Evolutionary conservation across 2,329 filamentous ascomycete species (phyloP).

Genomic region (Pestalotiopsis sp.): DNA sequence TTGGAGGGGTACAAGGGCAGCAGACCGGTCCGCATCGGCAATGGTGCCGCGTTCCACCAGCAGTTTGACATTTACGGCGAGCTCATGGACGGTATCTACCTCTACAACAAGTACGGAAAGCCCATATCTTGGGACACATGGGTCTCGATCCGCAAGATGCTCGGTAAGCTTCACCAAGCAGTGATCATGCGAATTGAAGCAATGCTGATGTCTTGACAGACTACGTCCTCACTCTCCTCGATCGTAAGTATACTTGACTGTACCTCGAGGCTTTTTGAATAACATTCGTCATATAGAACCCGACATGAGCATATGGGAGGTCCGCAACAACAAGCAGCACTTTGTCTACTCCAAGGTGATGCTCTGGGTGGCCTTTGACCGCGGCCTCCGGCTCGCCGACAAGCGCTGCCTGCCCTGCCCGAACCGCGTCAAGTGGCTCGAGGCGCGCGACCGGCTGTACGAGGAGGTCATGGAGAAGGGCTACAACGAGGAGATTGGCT

Average conservation of each 20-base stretch:
- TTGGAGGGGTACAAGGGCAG: slow-evolving; percentile 74
- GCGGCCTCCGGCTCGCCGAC: slow-evolving; percentile 72
- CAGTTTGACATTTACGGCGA: slow-evolving; percentile 78
- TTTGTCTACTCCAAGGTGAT: slow-evolving; percentile 84
- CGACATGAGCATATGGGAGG: slow-evolving; percentile 86
- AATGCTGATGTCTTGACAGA: slow-evolving; percentile 42
- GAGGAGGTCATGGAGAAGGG: slow-evolving; percentile 79
- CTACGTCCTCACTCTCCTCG: slow-evolving; percentile 69
- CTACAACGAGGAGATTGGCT: slow-evolving; percentile 70
- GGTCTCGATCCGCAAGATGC: slow-evolving; percentile 69
- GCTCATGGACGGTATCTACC: slow-evolving; percentile 74
- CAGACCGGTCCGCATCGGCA: slow-evolving; percentile 74
- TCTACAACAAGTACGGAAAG: slow-evolving; percentile 80
- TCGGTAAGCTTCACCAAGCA: slow-evolving; percentile 40
- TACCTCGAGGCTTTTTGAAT: neutral
- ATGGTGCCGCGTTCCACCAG: slow-evolving; percentile 74
- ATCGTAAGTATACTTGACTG: slow-evolving; percentile 41
- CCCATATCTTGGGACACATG: slow-evolving; percentile 78
- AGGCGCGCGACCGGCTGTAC: slow-evolving; percentile 67
- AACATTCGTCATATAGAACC: slow-evolving; percentile 46
- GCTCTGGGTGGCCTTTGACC: slow-evolving; percentile 81
- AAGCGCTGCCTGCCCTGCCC: slow-evolving; percentile 78
- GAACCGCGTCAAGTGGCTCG: slow-evolving; percentile 67
- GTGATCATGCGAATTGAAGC: neutral
- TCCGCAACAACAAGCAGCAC: slow-evolving; percentile 73